These are phyloP conservation scores for Diaporthe sp. DNA, from an alignment of 2,329 filamentous ascomycete genomes.

Conservation along the genomic window DNA sequence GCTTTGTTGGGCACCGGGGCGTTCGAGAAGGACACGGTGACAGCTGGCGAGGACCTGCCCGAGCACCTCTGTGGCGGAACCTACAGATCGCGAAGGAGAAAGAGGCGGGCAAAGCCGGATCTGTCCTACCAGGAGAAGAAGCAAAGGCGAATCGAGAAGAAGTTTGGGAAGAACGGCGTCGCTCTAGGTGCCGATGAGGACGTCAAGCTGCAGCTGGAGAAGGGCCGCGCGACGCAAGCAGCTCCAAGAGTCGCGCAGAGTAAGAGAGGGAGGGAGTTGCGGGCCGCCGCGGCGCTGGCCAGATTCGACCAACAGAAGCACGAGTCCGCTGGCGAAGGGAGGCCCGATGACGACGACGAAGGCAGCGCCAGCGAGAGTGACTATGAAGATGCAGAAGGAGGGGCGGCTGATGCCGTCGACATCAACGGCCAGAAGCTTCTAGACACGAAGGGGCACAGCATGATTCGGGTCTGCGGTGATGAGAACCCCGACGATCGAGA, in stretches of 20 bases:
- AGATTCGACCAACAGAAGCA: conserved; percentile 75
- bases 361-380: conserved; percentile 56
- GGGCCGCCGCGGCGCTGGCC: conserved; percentile 82
- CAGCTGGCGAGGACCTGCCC: conserved; percentile 69
- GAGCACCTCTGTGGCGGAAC: conserved; percentile 87
- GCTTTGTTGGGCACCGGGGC: conserved; percentile 71
- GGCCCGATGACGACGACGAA: conserved; percentile 52
- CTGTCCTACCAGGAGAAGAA: conserved; percentile 80
- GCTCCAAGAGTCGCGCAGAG: conserved; percentile 83
- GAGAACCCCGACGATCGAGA: conserved; percentile 71
- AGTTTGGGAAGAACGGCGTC: conserved; percentile 80
- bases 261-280: conserved; percentile 79
- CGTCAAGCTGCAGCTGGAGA: conserved; percentile 75
- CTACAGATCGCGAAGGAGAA: conserved; percentile 71
- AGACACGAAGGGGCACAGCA: conserved; percentile 74
- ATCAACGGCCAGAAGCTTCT: conserved; percentile 74
- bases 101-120: conserved; percentile 65
- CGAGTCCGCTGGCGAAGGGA: conserved; percentile 57
- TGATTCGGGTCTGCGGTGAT: conserved; percentile 83
- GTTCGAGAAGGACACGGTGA: conserved; percentile 68
- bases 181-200: conserved; percentile 78
- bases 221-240: conserved; percentile 71
- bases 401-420: conserved; percentile 70
- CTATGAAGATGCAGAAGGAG: conserved; percentile 55
- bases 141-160: conserved; percentile 79